These are phyloP conservation scores for Capsella bursapastoris DNA, from an alignment of 345 rosid species.

Conservation along the genomic window DNA sequence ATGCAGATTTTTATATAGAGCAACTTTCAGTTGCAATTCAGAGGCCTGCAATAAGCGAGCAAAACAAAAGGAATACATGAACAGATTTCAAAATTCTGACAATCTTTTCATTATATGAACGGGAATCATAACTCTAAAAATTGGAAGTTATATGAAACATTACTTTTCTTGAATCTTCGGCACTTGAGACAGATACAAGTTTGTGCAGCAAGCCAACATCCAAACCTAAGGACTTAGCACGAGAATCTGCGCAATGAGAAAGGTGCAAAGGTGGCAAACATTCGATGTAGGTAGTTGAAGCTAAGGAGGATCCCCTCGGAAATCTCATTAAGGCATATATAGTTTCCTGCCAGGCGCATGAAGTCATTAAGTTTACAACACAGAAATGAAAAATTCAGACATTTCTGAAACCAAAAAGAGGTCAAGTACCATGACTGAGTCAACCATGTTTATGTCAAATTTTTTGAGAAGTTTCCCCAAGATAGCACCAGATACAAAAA, in stretches of 20 bases:
- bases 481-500: slow-evolving; percentile 58
- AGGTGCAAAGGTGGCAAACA: slow-evolving; percentile 47
- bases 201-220: slow-evolving; percentile 68
- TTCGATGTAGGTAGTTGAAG: slow-evolving; percentile 41
- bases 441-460: slow-evolving; percentile 55
- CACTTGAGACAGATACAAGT: slow-evolving; percentile 57
- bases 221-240: slow-evolving; percentile 49
- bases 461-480: slow-evolving; percentile 49
- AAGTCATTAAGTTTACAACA: slow-evolving; percentile 33
- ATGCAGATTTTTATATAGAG: slow-evolving; percentile 63
- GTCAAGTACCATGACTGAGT: slow-evolving; percentile 61
- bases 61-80: slow-evolving; percentile 21
- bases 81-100: neutral
- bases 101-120: slow-evolving; percentile 17
- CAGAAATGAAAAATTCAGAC: slow-evolving; percentile 12
- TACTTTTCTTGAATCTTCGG: slow-evolving; percentile 53
- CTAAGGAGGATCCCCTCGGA: slow-evolving; percentile 56
- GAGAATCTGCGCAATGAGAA: slow-evolving; percentile 47
- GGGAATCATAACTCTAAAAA: neutral
- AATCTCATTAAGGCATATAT: slow-evolving; percentile 78
- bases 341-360: slow-evolving; percentile 60
- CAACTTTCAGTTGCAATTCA: slow-evolving; percentile 57
- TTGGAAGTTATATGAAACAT: slow-evolving; percentile 33
- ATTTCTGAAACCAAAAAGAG: slow-evolving; percentile 25
- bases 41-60: slow-evolving; percentile 53